Evolutionary conservation across 139 green algal genomes (phyloP), one percentile per base, ranked within the genome.

Genomic region (Eudorina sp.): DNA sequence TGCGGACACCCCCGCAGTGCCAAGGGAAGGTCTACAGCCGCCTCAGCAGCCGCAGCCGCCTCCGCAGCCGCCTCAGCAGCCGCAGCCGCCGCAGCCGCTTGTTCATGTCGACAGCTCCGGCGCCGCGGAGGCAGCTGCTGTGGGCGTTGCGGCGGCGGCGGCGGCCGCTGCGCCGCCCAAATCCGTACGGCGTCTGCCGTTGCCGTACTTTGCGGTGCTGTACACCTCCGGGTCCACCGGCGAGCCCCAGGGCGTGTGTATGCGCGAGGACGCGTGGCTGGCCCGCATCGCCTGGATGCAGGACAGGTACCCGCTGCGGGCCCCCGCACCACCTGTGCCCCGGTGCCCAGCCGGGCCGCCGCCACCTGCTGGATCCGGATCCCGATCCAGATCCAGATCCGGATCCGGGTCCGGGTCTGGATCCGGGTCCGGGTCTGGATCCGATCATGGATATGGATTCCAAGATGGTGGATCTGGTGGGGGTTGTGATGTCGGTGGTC

Each of bases 201-300:
- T 90, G 45, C 88, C 89, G 18, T 91, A 81, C 72, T 94, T 90
- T 66, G 95, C 93, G 58, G 86, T 97, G 53, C 82, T 97, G 69
- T 94, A 87, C 93, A 97, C 95, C 0, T 96, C 93, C 0, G 95
- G 95, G 1, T 95, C 90, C 9, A 97, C 95, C 21, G 95, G 95
- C 4, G 27, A 6, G 6, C 93, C 95, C 8, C 51, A 89, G 55
- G 93, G 92, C 0, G 95, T 97, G 18, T 53, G 74, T 25, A 92
- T 94, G 53, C 94, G 90, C 0, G 82, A 94, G 46, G 36, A 41
- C 45, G 93, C 94, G 40, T 51, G 97, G 31, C 36, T 96, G 27
- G 92, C 94, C 53, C 83, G 94, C 36, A 92, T 91, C 43, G 1
- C 19, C 1, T 97, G 94, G 95, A 92, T 95, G 92, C 82, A 94